Percentiles rank a stretch among this genome's conserved stretches.
These are phyloP conservation scores for Globisporangium sylvaticum DNA, from an alignment of 352 stramenopile species.

Conservation along the genomic window DNA sequence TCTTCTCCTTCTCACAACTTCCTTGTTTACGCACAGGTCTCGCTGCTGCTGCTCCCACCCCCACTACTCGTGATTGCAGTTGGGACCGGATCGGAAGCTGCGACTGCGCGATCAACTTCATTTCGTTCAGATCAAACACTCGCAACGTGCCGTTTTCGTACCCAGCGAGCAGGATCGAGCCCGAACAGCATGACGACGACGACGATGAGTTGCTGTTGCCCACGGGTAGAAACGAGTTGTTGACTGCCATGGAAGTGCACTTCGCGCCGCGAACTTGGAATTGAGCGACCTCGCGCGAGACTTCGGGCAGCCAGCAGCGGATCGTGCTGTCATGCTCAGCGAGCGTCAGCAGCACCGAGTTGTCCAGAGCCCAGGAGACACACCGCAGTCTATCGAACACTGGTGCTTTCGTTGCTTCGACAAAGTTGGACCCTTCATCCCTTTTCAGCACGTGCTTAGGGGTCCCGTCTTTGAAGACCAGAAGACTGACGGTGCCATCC, in stretches of 20 bases:
- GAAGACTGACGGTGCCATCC: slow-evolving; percentile 24
- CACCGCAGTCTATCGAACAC: neutral
- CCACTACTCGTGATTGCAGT: neutral
- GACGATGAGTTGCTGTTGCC: neutral
- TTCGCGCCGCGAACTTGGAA: slow-evolving; percentile 24
- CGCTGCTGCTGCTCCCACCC: neutral
- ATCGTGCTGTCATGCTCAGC: slow-evolving; percentile 24
- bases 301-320: slow-evolving; percentile 38
- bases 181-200: neutral
- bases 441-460: slow-evolving; percentile 17
- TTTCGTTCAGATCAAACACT: slow-evolving; percentile 44
- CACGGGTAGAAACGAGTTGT: slow-evolving; percentile 8
- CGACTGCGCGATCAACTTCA: slow-evolving; percentile 38
- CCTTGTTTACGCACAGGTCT: neutral
- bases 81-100: slow-evolving; percentile 16
- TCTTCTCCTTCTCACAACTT: neutral
- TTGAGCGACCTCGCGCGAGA: slow-evolving; percentile 33
- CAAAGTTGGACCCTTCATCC: neutral
- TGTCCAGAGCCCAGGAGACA: slow-evolving; percentile 27
- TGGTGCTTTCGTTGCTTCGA: too few species aligned
- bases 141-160: slow-evolving; percentile 50
- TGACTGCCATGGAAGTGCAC: slow-evolving; percentile 42
- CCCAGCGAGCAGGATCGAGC: slow-evolving; percentile 34
- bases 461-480: slow-evolving; percentile 27
- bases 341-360: slow-evolving; percentile 31